Conservation (phyloP, 257 asterid genomes). For the Scutellaria barbata region DNA sequence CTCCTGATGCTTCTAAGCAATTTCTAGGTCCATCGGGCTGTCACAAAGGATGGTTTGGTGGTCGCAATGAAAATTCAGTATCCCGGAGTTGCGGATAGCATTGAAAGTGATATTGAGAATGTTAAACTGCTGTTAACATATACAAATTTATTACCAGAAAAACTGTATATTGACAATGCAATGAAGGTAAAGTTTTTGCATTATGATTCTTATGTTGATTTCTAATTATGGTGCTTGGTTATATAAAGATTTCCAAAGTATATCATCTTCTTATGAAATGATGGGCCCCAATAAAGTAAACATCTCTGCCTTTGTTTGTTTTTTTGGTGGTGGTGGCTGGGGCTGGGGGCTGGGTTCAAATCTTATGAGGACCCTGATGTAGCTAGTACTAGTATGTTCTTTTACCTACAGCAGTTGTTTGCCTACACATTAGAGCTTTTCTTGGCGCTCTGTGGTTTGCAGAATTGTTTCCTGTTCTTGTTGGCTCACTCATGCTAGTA, state of each 20-base stretch:
- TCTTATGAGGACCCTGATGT: neutral
- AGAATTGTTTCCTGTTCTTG: neutral
- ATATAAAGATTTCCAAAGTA: neutral
- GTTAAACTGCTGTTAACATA: slow-evolving; percentile 77
- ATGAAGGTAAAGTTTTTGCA: slow-evolving; percentile 67
- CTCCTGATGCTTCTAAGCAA: slow-evolving; percentile 31
- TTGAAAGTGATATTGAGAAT: slow-evolving; percentile 95
- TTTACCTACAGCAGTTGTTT: slow-evolving; percentile 25
- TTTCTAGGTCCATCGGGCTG: slow-evolving; percentile 83
- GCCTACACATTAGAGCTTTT: slow-evolving; percentile 21
- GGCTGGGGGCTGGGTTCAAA: neutral
- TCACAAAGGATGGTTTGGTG: slow-evolving; percentile 80
- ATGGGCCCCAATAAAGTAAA: slow-evolving; percentile 7
- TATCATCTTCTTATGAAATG: slow-evolving; percentile 7
- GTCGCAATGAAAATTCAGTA: slow-evolving; percentile 96
- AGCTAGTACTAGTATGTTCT: neutral
- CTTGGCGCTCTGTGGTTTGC: slow-evolving; percentile 13
- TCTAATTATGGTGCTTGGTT: slow-evolving; percentile 27
- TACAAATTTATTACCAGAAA: slow-evolving; percentile 86
- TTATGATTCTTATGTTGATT: slow-evolving; percentile 5
- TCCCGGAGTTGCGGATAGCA: slow-evolving; percentile 99
- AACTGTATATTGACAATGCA: slow-evolving; percentile 81
- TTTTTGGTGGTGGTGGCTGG: too few relatives aligned
- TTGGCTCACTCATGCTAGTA: slow-evolving; percentile 30
- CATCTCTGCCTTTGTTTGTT: neutral